These are phyloP conservation scores for Ogataea glucozyma DNA, from an alignment of 805 yeast species.

Conservation along the genomic window DNA sequence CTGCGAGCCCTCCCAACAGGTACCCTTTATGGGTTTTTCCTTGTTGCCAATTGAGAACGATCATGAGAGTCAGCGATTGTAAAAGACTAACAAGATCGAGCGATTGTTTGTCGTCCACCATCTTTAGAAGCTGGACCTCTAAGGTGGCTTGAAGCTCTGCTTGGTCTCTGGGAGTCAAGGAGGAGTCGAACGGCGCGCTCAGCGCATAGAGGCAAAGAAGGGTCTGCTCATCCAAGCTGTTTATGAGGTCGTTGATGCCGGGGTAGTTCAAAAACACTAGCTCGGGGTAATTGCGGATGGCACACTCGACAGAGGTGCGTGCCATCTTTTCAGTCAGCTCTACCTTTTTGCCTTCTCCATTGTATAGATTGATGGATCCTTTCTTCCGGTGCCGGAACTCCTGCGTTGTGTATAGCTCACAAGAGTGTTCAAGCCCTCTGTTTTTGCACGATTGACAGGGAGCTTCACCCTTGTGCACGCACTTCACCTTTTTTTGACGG, in stretches of 20 bases:
- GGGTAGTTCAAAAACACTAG: conserved; percentile 16
- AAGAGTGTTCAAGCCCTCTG: conserved; percentile 8
- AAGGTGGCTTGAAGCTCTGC: conserved; percentile 2
- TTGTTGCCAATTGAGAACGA: conserved; percentile 18
- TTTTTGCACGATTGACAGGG: conserved; percentile 19
- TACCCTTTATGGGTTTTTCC: conserved; percentile 21
- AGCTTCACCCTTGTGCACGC: conserved; percentile 12
- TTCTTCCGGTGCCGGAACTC: conserved; percentile 16
- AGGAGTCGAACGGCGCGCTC: conserved; percentile 12
- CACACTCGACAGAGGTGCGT: conserved; percentile 6
- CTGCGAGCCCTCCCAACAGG: conserved; percentile 21
- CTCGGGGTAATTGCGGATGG: conserved; percentile 17
- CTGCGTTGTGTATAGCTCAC: conserved; percentile 18
- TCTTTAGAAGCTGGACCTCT: conserved; percentile 10
- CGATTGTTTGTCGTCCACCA: conserved; percentile 8
- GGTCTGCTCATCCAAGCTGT: conserved; percentile 15
- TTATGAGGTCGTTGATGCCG: conserved; percentile 8
- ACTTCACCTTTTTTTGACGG: conserved; percentile 18
- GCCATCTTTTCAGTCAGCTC: conserved; percentile 6
- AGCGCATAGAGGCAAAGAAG: conserved; percentile 14
- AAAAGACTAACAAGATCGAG: conserved; percentile 16
- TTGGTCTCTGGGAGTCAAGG: background rate
- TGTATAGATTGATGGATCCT: background rate
- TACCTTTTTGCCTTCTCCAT: background rate
- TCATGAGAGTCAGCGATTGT: conserved; percentile 16